Evolutionary conservation across 192 early-diverging fungal species (phyloP), one percentile per base, ranked within the genome.

Genomic region (Podochytrium sp.): DNA sequence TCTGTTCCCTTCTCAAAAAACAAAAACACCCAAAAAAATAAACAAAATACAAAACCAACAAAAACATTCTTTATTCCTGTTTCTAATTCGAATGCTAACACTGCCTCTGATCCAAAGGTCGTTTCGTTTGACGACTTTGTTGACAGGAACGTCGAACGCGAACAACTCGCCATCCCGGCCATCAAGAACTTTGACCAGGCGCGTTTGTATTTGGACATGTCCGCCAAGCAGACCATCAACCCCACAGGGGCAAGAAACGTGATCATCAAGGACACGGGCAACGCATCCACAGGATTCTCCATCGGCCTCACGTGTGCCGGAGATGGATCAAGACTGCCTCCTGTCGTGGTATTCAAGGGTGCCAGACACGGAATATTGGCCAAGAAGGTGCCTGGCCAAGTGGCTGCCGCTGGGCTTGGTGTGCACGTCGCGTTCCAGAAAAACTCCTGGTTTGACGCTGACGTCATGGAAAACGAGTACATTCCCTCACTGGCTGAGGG

Each of bases 161-260:
- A 62, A 12, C 76, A 77, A 43, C 40, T 75, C 10, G 61, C 29
- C 29, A 68, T 51, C 30, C 38, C 71, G 29, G 1, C 34, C 38
- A 27, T 23, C 27, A 58, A 63, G 5, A 56, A 41, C 29, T 43
- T 77, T 14, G 20, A 60, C 18, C 77, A 78, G 30, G 47, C 49
- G 27, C 20, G 30, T 1, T 78, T 80, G 79, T 80, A 80, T 42
- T 30, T 80, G 29, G 73, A 37, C 39, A 67, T 73, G 71, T 59
- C 72, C 16, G 60, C 25, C 69, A 51, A 65, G 73, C 40, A 4
- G 53, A 67, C 3, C 65, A 41, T n/a, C 65, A 47, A 59, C 51
- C 60, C n/a, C 43, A 61, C 1, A 78, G 47, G 57, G 66, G 33
- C 41, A n/a, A 39, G 49, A n/a, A 58, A 30, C 78, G 76, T 42